Conservation (phyloP, 2,329 filamentous ascomycete genomes). For the Ceratocystis ficicola region DNA sequence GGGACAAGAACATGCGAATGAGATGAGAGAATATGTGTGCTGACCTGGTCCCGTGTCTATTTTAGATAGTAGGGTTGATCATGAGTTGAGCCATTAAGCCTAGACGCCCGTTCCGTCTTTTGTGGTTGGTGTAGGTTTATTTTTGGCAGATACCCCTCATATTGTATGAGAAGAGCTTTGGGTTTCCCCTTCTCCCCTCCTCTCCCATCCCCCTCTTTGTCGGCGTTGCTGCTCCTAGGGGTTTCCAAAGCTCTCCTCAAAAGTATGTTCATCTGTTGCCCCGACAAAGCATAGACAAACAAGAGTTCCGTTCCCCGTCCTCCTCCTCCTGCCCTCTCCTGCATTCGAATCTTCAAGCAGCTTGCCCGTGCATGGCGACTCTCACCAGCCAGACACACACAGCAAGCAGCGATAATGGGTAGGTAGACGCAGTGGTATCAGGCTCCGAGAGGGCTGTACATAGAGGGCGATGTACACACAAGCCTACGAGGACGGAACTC, state of each 20-base stretch:
- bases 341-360: slow-evolving; percentile 1
- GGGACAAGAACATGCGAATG: not conserved
- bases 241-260: not conserved
- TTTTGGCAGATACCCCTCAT: not conserved
- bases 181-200: not conserved
- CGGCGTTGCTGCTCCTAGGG: not conserved
- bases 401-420: not conserved
- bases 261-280: not conserved
- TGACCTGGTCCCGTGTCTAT: too few relatives aligned
- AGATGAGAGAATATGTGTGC: not conserved
- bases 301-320: not conserved
- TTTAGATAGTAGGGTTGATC: too few relatives aligned
- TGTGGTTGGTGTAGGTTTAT: not conserved
- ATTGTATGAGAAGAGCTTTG: not conserved
- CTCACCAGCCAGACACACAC: not conserved
- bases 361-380: not conserved
- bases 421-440: not conserved
- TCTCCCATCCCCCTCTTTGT: not conserved
- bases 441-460: not conserved
- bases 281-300: not conserved
- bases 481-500: not conserved
- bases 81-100: too few relatives aligned
- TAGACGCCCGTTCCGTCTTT: too few relatives aligned
- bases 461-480: not conserved
- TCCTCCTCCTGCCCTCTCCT: not conserved